A percentile compares a stretch with the other conserved stretches of the same genome.
phyloP scores from a whole-genome alignment of 2,329 filamentous ascomycete genomes.

The Chaetomium olivaceum region DNA sequence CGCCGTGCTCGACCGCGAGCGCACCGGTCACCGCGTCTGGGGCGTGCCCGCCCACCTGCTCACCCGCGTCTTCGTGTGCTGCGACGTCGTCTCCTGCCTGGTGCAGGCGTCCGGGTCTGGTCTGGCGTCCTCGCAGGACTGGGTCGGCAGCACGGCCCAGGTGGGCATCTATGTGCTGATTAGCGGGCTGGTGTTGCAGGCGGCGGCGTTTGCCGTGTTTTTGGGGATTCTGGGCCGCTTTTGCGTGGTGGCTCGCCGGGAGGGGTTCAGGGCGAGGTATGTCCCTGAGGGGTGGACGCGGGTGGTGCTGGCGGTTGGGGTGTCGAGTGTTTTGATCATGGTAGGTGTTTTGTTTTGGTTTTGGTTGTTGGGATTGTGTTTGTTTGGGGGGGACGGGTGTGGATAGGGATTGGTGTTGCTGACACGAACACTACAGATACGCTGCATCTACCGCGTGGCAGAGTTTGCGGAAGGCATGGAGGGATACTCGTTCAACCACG shows the following conservation, averaged over 20 bases:
- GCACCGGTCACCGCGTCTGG: constrained; percentile 34
- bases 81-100: constrained; percentile 48
- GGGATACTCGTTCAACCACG: constrained; percentile 26
- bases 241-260: constrained; percentile 35
- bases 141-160: constrained; percentile 43
- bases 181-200: constrained; percentile 44
- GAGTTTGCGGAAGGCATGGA: constrained; percentile 28
- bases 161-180: constrained; percentile 46
- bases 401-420: neutral
- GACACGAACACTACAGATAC: constrained; percentile 22
- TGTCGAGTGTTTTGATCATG: constrained; percentile 48
- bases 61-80: constrained; percentile 49
- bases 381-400: neutral
- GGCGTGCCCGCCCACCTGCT: constrained; percentile 42
- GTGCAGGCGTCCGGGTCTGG: constrained; percentile 48
- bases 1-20: constrained; percentile 25
- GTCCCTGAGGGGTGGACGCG: constrained; percentile 42
- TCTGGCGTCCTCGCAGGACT: constrained; percentile 46
- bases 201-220: constrained; percentile 45
- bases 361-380: too few relatives aligned
- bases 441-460: constrained; percentile 28
- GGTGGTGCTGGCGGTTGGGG: constrained; percentile 45
- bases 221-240: constrained; percentile 44
- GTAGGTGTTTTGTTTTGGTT: constrained; percentile 39
- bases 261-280: constrained; percentile 25